Evolutionary conservation across 2,329 filamentous ascomycete species (phyloP), one percentile per base, ranked within the genome.

Genomic region (Clarireedia paspali): DNA sequence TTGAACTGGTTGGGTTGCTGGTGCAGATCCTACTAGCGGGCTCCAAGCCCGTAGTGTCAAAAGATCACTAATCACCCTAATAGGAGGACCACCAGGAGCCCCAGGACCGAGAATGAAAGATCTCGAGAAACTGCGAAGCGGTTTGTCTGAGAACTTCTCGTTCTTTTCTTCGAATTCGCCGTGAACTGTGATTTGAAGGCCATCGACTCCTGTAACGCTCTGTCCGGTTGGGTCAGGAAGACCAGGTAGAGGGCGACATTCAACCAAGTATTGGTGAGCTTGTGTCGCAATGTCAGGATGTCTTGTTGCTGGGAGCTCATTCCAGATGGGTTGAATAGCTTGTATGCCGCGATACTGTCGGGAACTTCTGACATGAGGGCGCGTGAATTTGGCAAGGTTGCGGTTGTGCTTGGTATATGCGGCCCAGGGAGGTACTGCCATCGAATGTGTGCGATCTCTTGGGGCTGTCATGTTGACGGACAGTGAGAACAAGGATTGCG

Each of bases 91-190:
- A 5, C 83, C 78, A 0, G 83, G 81, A 36, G 78, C 78, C 34
- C 88, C 89, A 1, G 90, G 89, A 0, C 89, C 89, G 17, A 95
- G 77, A 42, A 91, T 75, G 67, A 95, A 90, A 0, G 83, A 87
- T 50, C 91, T 84, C 53, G 91, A 89, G 70, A 95, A 95, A 69
- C 87, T 90, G 58, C 90, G 84, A 63, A 84, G 82, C 39, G 82
- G 77, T 45, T 79, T 79, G 46, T 80, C 77, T 48, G 78, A 75
- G 23, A 77, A 79, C 15, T 71, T 71, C 3, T 73, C 70, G 62
- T 88, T 81, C 17, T 85, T 74, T 67, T 96, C 91, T 49, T 92
- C 84, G 58, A 90, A 95, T 65, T 92, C 88, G 60, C 90, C 88
- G 64, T 94, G 88, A n/a, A 92, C 78, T 6, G 81, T 85, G 62